Percentiles rank a stretch among this genome's conserved stretches.
Conservation (phyloP, 2,329 filamentous ascomycete genomes). For the Diplodia seriata region DNA sequence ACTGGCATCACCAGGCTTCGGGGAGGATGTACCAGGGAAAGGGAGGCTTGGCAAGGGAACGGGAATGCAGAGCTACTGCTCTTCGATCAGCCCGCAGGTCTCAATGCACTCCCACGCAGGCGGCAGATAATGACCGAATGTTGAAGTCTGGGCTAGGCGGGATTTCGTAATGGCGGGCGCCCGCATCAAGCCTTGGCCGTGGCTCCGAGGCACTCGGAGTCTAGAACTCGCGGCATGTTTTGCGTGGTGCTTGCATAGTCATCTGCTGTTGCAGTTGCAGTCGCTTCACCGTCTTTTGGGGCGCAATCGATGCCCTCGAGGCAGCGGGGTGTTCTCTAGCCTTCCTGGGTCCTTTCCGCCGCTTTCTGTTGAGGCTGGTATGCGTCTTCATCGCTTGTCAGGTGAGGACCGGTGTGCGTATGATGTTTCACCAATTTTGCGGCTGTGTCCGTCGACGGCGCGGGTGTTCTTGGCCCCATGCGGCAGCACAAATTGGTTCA, state of each 20-base stretch:
- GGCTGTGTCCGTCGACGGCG: conserved; percentile 14
- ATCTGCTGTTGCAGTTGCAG: conserved; percentile 14
- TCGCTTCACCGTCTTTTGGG: conserved; percentile 30
- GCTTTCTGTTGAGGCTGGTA: neutral
- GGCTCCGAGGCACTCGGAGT: conserved; percentile 6
- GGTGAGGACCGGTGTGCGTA: conserved; percentile 24
- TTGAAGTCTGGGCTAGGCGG: conserved; percentile 14
- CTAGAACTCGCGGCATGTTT: conserved; percentile 22
- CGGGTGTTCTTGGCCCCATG: conserved; percentile 28
- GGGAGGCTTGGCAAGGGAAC: conserved; percentile 4
- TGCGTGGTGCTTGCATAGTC: conserved; percentile 11
- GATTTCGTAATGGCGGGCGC: conserved; percentile 26
- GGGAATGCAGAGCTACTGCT: neutral
- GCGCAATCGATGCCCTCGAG: neutral
- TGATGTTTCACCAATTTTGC: conserved; percentile 27
- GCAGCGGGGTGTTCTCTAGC: neutral
- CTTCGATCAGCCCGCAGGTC: conserved; percentile 9
- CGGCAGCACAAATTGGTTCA: conserved; percentile 28
- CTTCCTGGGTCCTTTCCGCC: conserved; percentile 6
- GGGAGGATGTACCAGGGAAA: conserved; percentile 13
- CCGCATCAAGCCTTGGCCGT: conserved; percentile 17
- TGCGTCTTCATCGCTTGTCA: conserved; percentile 20
- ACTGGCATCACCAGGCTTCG: conserved; percentile 2
- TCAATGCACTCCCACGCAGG: conserved; percentile 23
- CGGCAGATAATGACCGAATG: conserved; percentile 25